phyloP scores from a whole-genome alignment of 2,329 filamentous ascomycete genomes.

The Didymella arachidicola region DNA sequence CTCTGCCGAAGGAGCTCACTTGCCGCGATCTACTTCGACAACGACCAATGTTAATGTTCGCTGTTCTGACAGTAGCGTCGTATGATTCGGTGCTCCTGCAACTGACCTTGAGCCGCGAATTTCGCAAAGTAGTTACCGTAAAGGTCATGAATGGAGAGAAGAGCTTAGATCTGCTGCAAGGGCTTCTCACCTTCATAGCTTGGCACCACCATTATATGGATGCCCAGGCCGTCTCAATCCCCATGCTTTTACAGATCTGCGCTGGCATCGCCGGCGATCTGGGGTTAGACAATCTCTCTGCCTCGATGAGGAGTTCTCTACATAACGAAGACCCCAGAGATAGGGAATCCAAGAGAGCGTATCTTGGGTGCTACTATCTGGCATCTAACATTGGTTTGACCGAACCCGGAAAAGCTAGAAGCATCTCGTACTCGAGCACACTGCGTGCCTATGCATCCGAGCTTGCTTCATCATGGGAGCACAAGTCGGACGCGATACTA shows the following conservation, averaged over 20 bases:
- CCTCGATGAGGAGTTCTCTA: constrained; percentile 27
- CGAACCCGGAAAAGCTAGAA: constrained; percentile 35
- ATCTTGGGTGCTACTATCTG: constrained; percentile 48
- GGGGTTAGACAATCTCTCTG: constrained; percentile 39
- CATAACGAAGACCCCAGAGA: constrained; percentile 35
- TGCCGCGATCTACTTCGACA: constrained; percentile 41
- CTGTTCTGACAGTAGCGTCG: constrained; percentile 45
- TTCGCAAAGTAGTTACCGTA: constrained; percentile 47
- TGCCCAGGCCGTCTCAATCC: constrained; percentile 43
- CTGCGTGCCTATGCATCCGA: constrained; percentile 45
- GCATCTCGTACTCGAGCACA: constrained; percentile 38
- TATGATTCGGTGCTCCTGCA: constrained; percentile 44
- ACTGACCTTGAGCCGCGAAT: constrained; percentile 44
- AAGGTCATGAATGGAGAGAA: constrained; percentile 49
- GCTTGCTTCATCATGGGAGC: constrained; percentile 41
- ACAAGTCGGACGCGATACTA: constrained; percentile 41
- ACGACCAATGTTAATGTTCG: constrained; percentile 46
- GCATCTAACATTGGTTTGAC: constrained; percentile 39
- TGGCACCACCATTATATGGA: constrained; percentile 52
- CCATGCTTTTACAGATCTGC: constrained; percentile 46
- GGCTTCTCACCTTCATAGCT: constrained; percentile 46
- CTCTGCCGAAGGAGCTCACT: constrained; percentile 38
- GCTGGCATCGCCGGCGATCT: constrained; percentile 45
- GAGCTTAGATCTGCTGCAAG: constrained; percentile 45
- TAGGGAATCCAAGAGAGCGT: constrained; percentile 45